These are phyloP conservation scores for Orbilia quercus DNA, from an alignment of 2,329 filamentous ascomycete species.

Conservation along the genomic window DNA sequence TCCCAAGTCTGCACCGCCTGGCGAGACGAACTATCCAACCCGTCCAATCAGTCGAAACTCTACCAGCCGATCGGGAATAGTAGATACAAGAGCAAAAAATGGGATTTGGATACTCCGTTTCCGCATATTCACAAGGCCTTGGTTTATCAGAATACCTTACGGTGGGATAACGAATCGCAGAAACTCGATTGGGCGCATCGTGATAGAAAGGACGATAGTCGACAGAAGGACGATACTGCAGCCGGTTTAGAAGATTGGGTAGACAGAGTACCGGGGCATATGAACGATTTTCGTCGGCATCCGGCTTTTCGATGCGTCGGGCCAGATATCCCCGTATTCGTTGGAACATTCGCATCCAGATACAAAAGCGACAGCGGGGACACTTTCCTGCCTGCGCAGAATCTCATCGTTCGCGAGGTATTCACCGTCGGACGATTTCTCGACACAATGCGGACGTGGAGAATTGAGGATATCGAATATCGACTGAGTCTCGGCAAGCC, in stretches of 20 bases:
- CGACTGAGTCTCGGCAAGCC: constrained; percentile 12
- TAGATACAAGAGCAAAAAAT: constrained; percentile 21
- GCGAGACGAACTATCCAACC: constrained; percentile 26
- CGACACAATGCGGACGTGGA: constrained; percentile 37
- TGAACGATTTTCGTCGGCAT: constrained; percentile 20
- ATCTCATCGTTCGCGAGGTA: constrained; percentile 20
- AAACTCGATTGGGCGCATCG: constrained; percentile 34
- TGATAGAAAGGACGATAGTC: constrained; percentile 12
- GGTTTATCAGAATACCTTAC: constrained; percentile 34
- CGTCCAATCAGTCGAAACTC: constrained; percentile 24
- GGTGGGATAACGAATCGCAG: constrained; percentile 15
- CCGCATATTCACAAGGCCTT: constrained; percentile 43
- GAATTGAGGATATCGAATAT: constrained; percentile 30
- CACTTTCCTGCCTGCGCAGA: constrained; percentile 33
- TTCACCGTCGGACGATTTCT: constrained; percentile 37
- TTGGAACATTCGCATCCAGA: constrained; percentile 38
- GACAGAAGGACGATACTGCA: background rate
- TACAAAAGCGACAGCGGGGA: constrained; percentile 26
- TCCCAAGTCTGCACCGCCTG: constrained; percentile 47
- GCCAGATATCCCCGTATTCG: constrained; percentile 20
- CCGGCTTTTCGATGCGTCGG: constrained; percentile 37
- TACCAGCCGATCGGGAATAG: constrained; percentile 36
- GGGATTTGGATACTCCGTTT: constrained; percentile 11
- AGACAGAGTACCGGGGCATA: background rate
- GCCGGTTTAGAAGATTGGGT: constrained; percentile 12